phyloP scores from a whole-genome alignment of 1,284 basidiomycete genomes.

The Fomitopsis palustris region DNA sequence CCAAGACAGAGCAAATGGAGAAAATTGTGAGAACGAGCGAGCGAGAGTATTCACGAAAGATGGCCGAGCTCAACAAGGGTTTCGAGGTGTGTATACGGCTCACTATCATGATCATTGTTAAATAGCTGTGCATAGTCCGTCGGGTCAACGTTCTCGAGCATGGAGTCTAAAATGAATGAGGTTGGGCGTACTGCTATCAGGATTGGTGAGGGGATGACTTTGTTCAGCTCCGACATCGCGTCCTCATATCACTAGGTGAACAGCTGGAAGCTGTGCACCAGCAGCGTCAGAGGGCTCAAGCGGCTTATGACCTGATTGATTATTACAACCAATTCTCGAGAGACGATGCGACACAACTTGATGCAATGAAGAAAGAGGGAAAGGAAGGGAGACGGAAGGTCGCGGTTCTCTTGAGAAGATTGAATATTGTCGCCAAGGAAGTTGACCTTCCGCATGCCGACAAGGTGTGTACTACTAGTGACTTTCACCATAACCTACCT shows the following conservation, averaged over 20 bases:
- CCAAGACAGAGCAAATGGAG: constrained; percentile 88
- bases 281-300: constrained; percentile 89
- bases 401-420: constrained; percentile 84
- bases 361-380: constrained; percentile 82
- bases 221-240: not conserved
- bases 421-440: constrained; percentile 90
- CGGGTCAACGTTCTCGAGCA: constrained; percentile 76
- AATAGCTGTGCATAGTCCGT: constrained; percentile 52
- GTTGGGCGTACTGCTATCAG: constrained; percentile 94
- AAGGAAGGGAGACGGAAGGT: constrained; percentile 86
- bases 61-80: constrained; percentile 87
- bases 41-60: constrained; percentile 91
- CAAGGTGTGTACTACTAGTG: constrained; percentile 47
- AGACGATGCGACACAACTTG: constrained; percentile 78
- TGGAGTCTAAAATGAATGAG: constrained; percentile 89
- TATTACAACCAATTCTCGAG: constrained; percentile 93
- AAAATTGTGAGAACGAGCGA: constrained; percentile 89
- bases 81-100: constrained; percentile 67
- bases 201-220: constrained; percentile 59
- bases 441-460: constrained; percentile 82
- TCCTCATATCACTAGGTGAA: constrained; percentile 59
- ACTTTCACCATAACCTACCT: not conserved
- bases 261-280: constrained; percentile 95
- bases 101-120: not conserved
- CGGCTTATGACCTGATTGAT: constrained; percentile 92